Conservation (phyloP, 176 grass and related monocot species). For the Juncus effusus region DNA sequence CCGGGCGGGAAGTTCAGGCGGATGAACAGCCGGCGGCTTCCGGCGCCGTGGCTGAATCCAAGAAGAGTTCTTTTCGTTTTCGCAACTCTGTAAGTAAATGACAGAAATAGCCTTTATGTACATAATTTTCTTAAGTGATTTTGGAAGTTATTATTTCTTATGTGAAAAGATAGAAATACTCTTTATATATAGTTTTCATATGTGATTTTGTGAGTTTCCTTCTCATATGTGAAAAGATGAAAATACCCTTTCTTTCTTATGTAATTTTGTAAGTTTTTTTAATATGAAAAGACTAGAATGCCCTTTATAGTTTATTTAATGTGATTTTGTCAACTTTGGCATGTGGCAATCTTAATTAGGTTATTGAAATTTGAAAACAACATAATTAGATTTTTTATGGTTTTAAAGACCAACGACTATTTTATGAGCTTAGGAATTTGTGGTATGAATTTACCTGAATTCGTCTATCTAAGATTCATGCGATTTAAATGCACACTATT, state of each 20-base stretch:
- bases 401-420: neutral
- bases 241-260: neutral
- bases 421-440: no score
- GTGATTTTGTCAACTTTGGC: slow-evolving; percentile 1
- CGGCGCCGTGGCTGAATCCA: slow-evolving; percentile 73
- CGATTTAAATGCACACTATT: neutral
- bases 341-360: slow-evolving; percentile 15
- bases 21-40: slow-evolving; percentile 34
- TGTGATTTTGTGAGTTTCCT: neutral
- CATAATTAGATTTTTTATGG: slow-evolving; percentile 3
- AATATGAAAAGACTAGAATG: neutral
- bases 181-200: neutral
- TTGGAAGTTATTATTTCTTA: neutral
- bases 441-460: neutral
- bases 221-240: neutral
- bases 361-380: neutral
- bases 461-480: neutral
- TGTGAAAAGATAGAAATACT: neutral
- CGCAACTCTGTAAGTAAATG: slow-evolving; percentile 71
- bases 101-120: neutral
- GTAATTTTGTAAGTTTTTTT: neutral
- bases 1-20: slow-evolving; percentile 52
- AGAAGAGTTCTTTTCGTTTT: slow-evolving; percentile 76
- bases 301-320: neutral
- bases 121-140: neutral